Evolutionary conservation across 768 basidiomycete species (phyloP).

Genomic region (Trichaptum fuscoviolaceum): DNA sequence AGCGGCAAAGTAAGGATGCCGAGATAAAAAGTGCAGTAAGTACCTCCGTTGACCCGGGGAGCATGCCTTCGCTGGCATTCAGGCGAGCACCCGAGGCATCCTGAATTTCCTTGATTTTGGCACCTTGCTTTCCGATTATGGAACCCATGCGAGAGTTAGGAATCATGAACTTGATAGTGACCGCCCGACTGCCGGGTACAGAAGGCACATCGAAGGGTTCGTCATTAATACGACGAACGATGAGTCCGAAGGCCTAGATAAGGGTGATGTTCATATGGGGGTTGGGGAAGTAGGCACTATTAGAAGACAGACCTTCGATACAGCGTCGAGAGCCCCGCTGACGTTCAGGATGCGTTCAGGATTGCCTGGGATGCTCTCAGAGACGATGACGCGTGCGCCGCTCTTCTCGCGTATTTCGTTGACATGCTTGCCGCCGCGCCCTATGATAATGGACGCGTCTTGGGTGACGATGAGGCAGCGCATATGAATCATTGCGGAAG

Average conservation of each 20-base stretch:
- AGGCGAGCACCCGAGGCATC: conserved; percentile 95
- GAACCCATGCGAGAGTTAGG: conserved; percentile 99
- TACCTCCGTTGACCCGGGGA: conserved; percentile 99
- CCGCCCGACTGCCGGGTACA: conserved; percentile 94
- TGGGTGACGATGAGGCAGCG: conserved; percentile 98
- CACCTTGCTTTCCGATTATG: conserved; percentile 95
- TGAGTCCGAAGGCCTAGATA: conserved; percentile 90
- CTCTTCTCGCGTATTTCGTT: conserved; percentile 99
- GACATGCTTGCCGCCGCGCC: conserved; percentile 91
- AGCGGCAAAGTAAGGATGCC: conserved; percentile 10
- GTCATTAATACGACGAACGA: conserved; percentile 97
- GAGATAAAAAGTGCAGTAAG: conserved; percentile 31
- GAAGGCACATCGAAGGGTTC: conserved; percentile 98
- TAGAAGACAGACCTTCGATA: conserved; percentile 73
- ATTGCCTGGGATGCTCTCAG: conserved; percentile 97
- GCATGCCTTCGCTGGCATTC: conserved; percentile 97
- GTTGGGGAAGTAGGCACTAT: neutral
- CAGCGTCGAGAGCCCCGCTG: conserved; percentile 94
- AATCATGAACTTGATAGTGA: conserved; percentile 99
- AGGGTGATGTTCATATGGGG: neutral
- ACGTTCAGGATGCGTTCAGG: conserved; percentile 99
- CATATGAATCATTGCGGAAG: conserved; percentile 91
- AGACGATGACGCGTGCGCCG: conserved; percentile 93
- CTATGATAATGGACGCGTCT: conserved; percentile 99
- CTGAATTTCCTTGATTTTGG: conserved; percentile 99